Percentiles rank a stretch among this genome's conserved stretches.
phyloP scores from a whole-genome alignment of 345 rosid genomes.

The Firmiana major region DNA sequence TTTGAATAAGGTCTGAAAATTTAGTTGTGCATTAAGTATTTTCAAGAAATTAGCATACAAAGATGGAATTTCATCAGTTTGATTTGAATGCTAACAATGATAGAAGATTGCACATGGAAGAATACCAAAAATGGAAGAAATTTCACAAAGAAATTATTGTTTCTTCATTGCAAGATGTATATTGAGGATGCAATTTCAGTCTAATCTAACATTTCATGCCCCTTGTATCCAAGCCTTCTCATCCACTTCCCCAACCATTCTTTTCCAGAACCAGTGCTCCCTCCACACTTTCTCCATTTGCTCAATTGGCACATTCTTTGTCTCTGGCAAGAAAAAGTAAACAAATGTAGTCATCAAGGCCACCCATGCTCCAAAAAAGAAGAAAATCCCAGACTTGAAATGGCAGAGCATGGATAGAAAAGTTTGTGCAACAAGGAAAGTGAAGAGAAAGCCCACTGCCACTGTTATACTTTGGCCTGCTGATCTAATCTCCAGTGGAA shows the following conservation, averaged over 20 bases:
- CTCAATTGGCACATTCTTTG: constrained; percentile 51
- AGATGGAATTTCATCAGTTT: no score
- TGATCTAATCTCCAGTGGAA: constrained; percentile 45
- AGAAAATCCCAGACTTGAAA: constrained; percentile 55
- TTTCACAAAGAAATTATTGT: no score
- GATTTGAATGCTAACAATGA: no score
- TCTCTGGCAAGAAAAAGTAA: constrained; percentile 48
- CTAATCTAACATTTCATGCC: neutral
- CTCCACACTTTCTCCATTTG: constrained; percentile 53
- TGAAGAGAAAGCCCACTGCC: constrained; percentile 47
- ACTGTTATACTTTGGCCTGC: constrained; percentile 59
- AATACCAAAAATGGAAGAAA: no score
- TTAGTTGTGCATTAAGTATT: neutral
- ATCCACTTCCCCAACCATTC: constrained; percentile 22
- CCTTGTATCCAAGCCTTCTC: constrained; percentile 21
- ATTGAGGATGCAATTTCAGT: no score
- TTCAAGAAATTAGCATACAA: neutral
- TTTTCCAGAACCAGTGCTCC: constrained; percentile 48
- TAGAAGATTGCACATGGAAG: no score
- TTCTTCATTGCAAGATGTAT: no score
- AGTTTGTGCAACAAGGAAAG: constrained; percentile 52
- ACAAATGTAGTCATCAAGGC: constrained; percentile 46
- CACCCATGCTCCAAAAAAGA: constrained; percentile 52
- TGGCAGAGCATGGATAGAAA: constrained; percentile 53
- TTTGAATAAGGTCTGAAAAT: no score